A percentile compares a stretch with the other conserved stretches of the same genome.
These are phyloP conservation scores for Fraxinus xanthoxyloides DNA, from an alignment of 305 asterid species.

Conservation along the genomic window DNA sequence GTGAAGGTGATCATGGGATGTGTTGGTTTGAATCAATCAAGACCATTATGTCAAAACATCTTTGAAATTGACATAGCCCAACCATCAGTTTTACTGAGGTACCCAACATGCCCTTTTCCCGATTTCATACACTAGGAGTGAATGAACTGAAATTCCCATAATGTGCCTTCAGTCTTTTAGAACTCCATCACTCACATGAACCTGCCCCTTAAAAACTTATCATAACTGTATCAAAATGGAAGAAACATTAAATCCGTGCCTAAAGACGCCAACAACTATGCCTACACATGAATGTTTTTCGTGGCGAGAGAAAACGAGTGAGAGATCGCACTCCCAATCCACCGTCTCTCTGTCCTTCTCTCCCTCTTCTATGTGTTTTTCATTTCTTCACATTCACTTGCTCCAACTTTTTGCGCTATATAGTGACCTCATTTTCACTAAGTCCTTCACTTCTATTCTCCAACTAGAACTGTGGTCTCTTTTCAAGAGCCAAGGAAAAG, in stretches of 20 bases:
- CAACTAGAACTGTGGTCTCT: neutral
- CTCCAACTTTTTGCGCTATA: neutral
- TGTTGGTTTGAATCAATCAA: neutral
- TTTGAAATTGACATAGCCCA: neutral
- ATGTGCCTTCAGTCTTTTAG: neutral
- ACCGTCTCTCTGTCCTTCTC: neutral
- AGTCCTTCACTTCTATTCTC: neutral
- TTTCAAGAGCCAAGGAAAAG: neutral
- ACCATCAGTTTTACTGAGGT: neutral
- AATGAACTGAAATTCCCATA: neutral
- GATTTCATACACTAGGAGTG: neutral
- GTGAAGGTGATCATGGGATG: neutral
- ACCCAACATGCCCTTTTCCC: neutral
- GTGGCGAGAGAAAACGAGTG: neutral
- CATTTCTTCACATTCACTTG: neutral
- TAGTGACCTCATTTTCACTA: neutral
- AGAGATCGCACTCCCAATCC: neutral
- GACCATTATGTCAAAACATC: neutral
- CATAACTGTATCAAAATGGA: neutral
- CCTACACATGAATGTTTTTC: neutral
- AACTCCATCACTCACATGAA: neutral
- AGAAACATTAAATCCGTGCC: neutral
- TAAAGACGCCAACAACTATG: neutral
- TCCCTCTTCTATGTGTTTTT: neutral
- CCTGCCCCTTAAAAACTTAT: neutral